Base-by-base conservation (phyloP, 306 rosid species). In the Vachellia collinsii region DNA sequence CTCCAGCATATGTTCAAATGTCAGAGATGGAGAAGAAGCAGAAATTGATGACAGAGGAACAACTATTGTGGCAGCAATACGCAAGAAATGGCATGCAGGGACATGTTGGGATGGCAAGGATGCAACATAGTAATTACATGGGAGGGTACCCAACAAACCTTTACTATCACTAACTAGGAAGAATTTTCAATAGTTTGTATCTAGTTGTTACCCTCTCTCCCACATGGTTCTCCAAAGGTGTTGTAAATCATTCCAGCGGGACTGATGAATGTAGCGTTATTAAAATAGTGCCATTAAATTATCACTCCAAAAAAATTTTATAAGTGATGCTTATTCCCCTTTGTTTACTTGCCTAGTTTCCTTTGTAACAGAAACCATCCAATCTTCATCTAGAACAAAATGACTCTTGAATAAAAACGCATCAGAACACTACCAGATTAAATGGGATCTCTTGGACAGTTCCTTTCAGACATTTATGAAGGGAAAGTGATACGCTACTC, bases 1-100 rank as follows among this genome's bases (percentile, higher is more conserved):
- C 99, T 5, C 98, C 98, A 0, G 3, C 94, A 0, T 96, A 89
- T 13, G 93, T 96, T 68, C 99, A 96, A 83, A 93, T 96, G 93
- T 84, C 98, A 17, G 98, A 96, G 81, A 81, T 96, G 79, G 93
- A 92, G 85, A 89, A 22, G 70, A 96, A 88, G 78, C 98, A 93
- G 78, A 93, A 82, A 84, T 54, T 90, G 23, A 54, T 96, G 81
- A 36, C 78, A 83, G 97, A 90, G 64, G 99, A 96, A 75, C 96
- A 96, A 17, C 8, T 85, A 41, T 86, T 96, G 94, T 96, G 99
- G 99, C 98, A 93, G 72, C 98, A 92, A 77, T 96, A 88, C 78
- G 87, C 87, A 70, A 86, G 77, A 67, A 85, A 82, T 87, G 94
- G 93, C 62, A 92, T 85, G 91, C 97, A 89, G 39, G 98, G 94